A percentile compares a stretch with the other conserved stretches of the same genome.
Conservation (phyloP, 805 yeast genomes). For the Kregervanrija delftensis region DNA sequence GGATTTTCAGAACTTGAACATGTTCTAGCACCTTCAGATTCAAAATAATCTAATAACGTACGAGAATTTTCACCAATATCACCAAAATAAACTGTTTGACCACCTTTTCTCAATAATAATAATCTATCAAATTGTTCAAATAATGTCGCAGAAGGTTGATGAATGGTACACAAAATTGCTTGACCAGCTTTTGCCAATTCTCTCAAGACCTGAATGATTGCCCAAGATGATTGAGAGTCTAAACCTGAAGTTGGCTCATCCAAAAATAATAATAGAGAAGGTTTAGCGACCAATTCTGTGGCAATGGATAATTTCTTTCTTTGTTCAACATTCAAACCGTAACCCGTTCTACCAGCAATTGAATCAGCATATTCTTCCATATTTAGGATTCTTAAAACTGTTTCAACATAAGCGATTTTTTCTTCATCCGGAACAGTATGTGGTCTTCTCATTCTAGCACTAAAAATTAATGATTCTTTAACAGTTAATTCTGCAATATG, state of each 20-base stretch:
- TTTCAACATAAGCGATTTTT: constrained; percentile 38
- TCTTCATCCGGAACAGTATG: constrained; percentile 32
- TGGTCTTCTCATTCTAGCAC: constrained; percentile 44
- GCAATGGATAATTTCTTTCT: constrained; percentile 49
- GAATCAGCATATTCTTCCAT: constrained; percentile 49
- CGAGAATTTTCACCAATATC: constrained; percentile 42
- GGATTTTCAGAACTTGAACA: constrained; percentile 62
- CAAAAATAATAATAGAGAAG: constrained; percentile 43
- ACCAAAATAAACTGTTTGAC: constrained; percentile 49
- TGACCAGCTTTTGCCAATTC: constrained; percentile 46
- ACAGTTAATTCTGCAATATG: constrained; percentile 46
- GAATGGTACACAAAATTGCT: constrained; percentile 52
- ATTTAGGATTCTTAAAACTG: constrained; percentile 31
- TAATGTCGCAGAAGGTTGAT: constrained; percentile 43
- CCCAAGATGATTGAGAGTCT: constrained; percentile 55
- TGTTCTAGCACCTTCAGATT: constrained; percentile 52
- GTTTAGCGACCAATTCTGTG: constrained; percentile 49
- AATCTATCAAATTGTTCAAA: constrained; percentile 36
- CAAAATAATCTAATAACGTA: constrained; percentile 40
- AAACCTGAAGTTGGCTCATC: constrained; percentile 57
- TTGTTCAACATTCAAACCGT: constrained; percentile 50
- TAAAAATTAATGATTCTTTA: constrained; percentile 41
- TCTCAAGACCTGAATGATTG: constrained; percentile 45
- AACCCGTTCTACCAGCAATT: constrained; percentile 38
- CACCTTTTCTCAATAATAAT: constrained; percentile 43